phyloP scores from a whole-genome alignment of 805 yeast genomes.

The Isabelozyma pseudorhagii region DNA sequence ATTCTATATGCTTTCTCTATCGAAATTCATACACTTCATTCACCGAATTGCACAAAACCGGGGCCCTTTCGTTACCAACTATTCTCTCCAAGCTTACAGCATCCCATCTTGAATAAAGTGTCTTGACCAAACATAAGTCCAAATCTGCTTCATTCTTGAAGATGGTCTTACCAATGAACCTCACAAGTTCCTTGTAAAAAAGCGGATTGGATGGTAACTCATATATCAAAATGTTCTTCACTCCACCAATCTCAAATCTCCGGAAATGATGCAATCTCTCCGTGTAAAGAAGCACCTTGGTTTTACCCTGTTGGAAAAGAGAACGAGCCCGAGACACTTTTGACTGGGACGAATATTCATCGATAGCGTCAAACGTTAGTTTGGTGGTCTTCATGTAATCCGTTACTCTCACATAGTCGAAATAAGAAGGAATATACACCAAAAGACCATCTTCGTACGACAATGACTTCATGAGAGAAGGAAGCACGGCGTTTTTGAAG shows the following conservation, averaged over 20 bases:
- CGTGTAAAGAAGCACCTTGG: constrained; percentile 78
- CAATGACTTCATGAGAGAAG: constrained; percentile 62
- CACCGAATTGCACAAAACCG: constrained; percentile 63
- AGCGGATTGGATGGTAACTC: constrained; percentile 81
- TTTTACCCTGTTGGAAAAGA: constrained; percentile 57
- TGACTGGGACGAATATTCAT: constrained; percentile 79
- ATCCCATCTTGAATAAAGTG: constrained; percentile 77
- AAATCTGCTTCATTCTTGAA: constrained; percentile 50
- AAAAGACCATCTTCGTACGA: constrained; percentile 72
- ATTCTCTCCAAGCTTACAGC: constrained; percentile 73
- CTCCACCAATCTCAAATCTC: constrained; percentile 81
- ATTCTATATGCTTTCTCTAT: constrained; percentile 5
- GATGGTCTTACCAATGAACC: constrained; percentile 64
- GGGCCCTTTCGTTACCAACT: constrained; percentile 75
- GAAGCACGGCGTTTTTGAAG: constrained; percentile 71
- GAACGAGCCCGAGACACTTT: constrained; percentile 70
- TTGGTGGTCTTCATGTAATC: constrained; percentile 67
- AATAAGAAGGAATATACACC: constrained; percentile 79
- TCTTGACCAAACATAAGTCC: constrained; percentile 47
- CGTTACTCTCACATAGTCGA: constrained; percentile 78
- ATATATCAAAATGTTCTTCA: constrained; percentile 76
- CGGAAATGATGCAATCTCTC: constrained; percentile 93
- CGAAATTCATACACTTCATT: constrained; percentile 75
- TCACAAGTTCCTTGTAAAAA: constrained; percentile 75
- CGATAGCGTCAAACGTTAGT: constrained; percentile 63